Conservation (phyloP, 2,329 filamentous ascomycete species). For the Aspergillus quadricinctus region DNA sequence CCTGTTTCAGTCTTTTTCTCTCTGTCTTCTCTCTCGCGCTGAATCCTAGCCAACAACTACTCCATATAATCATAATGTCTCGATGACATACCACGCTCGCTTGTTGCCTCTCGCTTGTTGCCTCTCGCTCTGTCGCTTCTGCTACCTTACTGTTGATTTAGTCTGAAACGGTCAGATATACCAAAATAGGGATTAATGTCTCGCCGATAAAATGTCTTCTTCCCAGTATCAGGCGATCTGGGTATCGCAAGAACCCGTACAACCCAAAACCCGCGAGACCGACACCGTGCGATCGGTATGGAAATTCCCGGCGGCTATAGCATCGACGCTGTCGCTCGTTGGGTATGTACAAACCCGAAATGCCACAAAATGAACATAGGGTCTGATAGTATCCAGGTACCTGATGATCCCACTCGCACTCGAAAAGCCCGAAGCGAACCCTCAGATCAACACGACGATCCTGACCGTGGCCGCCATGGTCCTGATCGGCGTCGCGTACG, state of each 20-base stretch:
- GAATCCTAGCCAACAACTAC: neutral
- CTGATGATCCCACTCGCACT: slow-evolving; percentile 29
- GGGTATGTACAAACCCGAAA: slow-evolving; percentile 20
- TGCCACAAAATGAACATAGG: neutral
- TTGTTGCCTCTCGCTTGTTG: neutral
- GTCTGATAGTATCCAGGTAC: slow-evolving; percentile 17
- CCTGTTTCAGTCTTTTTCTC: neutral
- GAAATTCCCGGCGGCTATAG: neutral
- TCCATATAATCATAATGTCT: neutral
- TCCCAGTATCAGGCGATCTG: neutral
- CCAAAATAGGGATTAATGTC: neutral
- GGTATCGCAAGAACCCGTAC: neutral
- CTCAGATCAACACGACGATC: slow-evolving; percentile 19
- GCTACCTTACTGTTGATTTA: neutral
- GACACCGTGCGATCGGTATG: neutral
- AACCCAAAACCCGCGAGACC: neutral
- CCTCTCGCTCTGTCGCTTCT: too few relatives aligned
- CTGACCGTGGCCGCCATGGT: slow-evolving; percentile 23
- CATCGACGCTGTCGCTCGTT: slow-evolving; percentile 14
- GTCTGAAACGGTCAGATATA: neutral
- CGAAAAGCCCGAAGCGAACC: slow-evolving; percentile 12
- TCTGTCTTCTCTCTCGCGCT: neutral
- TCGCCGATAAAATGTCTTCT: neutral
- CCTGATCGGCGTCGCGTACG: slow-evolving; percentile 24
- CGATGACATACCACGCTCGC: neutral